A percentile compares a stretch with the other conserved stretches of the same genome.
Evolutionary conservation across 768 basidiomycete species (phyloP).

Genomic region (Lactarius hatsudake): DNA sequence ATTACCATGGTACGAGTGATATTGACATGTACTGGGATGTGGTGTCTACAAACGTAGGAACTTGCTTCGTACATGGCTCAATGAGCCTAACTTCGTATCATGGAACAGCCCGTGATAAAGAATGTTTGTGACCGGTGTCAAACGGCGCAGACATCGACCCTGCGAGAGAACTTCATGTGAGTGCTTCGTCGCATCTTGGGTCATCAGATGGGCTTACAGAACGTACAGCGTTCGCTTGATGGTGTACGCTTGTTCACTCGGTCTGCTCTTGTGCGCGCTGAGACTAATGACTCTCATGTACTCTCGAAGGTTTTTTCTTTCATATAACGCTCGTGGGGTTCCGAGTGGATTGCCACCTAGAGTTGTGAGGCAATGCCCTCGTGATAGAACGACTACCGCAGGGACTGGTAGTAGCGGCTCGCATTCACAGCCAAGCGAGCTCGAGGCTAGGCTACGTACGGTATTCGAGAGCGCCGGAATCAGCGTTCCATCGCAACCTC

Average conservation of each 20-base stretch:
- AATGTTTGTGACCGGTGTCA: background rate
- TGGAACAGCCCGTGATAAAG: background rate
- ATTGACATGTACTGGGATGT: constrained; percentile 22
- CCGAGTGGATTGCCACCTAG: background rate
- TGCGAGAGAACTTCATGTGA: constrained; percentile 16
- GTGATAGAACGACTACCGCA: background rate
- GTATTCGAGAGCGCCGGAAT: constrained; percentile 12
- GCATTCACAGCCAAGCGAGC: background rate
- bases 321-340: background rate
- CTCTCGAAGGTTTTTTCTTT: constrained; percentile 15
- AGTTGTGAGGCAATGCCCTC: background rate
- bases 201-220: constrained; percentile 3
- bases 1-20: background rate
- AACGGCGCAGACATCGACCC: background rate
- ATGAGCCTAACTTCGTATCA: background rate
- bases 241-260: constrained; percentile 16
- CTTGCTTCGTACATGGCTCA: background rate
- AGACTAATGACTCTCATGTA: background rate
- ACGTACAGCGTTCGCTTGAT: constrained; percentile 1
- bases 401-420: background rate
- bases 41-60: background rate
- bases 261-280: background rate
- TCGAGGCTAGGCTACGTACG: constrained; percentile 8
- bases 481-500: background rate
- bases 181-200: background rate